Evolutionary conservation across 345 rosid genomes (phyloP).

Genomic region (Cochlearia excelsa): DNA sequence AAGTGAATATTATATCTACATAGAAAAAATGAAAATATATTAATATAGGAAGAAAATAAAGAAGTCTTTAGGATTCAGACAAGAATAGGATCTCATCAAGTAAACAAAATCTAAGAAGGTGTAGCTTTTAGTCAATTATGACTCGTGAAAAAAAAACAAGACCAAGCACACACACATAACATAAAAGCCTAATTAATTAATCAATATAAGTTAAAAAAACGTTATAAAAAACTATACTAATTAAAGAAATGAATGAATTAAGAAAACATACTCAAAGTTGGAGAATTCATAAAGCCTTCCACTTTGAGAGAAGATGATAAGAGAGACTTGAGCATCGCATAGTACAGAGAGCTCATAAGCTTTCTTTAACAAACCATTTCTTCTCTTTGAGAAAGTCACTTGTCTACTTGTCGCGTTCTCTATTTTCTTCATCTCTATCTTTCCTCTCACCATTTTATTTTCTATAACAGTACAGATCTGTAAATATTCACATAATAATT

Average conservation of each 20-base stretch:
- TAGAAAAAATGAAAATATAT: neutral
- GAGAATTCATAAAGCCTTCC: constrained; percentile 38
- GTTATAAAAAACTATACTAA: constrained; percentile 1
- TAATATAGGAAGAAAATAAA: neutral
- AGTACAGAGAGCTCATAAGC: constrained; percentile 41
- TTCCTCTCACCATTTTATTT: constrained; percentile 37
- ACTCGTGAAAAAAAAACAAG: constrained; percentile 17
- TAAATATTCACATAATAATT: constrained; percentile 23
- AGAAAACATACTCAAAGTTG: constrained; percentile 26
- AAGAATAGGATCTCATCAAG: constrained; percentile 27
- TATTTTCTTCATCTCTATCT: constrained; percentile 41
- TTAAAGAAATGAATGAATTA: neutral
- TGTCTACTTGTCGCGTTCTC: constrained; percentile 37
- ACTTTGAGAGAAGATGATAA: constrained; percentile 34
- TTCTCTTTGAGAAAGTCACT: constrained; percentile 39
- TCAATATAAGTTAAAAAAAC: neutral
- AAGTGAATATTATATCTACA: neutral
- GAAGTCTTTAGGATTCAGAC: neutral
- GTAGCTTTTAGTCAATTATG: constrained; percentile 13
- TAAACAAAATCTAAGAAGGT: constrained; percentile 13
- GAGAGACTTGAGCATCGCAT: constrained; percentile 38
- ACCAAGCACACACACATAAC: constrained; percentile 24
- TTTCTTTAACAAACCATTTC: constrained; percentile 39
- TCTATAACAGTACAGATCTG: constrained; percentile 28
- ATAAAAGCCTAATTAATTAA: constrained; percentile 17